A percentile compares a stretch with the other conserved stretches of the same genome.
phyloP scores from a whole-genome alignment of 225 moss, liverwort and hornwort species.

The Polytrichum formosum region DNA sequence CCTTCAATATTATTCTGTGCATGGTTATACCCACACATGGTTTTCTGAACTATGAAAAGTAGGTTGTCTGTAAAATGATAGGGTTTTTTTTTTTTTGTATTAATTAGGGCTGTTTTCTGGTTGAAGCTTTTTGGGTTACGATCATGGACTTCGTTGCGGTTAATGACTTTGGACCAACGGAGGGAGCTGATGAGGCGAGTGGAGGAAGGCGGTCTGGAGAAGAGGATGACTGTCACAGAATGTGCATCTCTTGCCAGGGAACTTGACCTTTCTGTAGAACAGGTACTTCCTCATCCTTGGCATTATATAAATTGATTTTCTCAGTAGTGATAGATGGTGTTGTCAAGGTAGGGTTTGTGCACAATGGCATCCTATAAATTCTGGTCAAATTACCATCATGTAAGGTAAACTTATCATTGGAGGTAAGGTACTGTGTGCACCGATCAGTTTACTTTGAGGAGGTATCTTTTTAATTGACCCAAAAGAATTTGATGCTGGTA shows the following conservation, averaged over 20 bases:
- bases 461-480: too few relatives aligned
- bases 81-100: background rate
- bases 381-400: too few relatives aligned
- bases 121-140: slow-evolving; percentile 86
- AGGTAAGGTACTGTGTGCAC: too few relatives aligned
- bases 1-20: too few relatives aligned
- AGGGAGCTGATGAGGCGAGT: slow-evolving; percentile 77
- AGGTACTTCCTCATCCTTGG: slow-evolving; percentile 34
- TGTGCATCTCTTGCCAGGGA: slow-evolving; percentile 85
- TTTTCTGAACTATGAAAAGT: background rate
- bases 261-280: slow-evolving; percentile 82
- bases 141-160: slow-evolving; percentile 79
- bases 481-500: too few relatives aligned
- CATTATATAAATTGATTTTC: too few relatives aligned
- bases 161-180: slow-evolving; percentile 91
- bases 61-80: background rate
- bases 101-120: slow-evolving; percentile 6
- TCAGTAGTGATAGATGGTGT: too few relatives aligned
- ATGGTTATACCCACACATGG: background rate
- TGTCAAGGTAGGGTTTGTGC: too few relatives aligned
- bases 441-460: too few relatives aligned
- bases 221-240: slow-evolving; percentile 65
- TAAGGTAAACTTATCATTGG: too few relatives aligned
- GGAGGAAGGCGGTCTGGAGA: slow-evolving; percentile 83
- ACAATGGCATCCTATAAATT: too few relatives aligned